phyloP scores from a whole-genome alignment of 2,329 filamentous ascomycete species.

The Plenodomus lindquistii region DNA sequence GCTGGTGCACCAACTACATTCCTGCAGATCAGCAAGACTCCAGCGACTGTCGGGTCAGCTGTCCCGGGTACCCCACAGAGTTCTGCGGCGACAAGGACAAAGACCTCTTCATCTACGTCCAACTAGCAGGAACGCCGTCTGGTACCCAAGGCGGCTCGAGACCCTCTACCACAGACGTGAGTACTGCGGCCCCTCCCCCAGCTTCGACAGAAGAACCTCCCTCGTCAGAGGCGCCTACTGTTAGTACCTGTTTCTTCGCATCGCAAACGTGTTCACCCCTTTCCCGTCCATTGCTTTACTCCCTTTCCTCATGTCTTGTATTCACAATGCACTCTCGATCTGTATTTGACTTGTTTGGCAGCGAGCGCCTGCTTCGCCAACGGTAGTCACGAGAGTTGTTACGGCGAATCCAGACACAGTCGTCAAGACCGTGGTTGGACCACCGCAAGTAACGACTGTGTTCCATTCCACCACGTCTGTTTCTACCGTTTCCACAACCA shows the following conservation, averaged over 20 bases:
- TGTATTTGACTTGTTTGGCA: conserved; percentile 40
- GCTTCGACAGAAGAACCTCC: conserved; percentile 17
- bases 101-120: conserved; percentile 68
- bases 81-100: conserved; percentile 63
- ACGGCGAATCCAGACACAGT: conserved; percentile 32
- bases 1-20: conserved; percentile 75
- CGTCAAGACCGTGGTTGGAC: conserved; percentile 27
- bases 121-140: conserved; percentile 53
- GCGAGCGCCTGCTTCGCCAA: conserved; percentile 39
- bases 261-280: conserved; percentile 16
- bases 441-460: conserved; percentile 21
- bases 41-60: conserved; percentile 59
- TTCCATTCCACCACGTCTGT: conserved; percentile 9
- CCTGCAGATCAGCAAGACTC: conserved; percentile 53
- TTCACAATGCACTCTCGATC: not conserved
- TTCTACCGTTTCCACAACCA: conserved; percentile 4
- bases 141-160: conserved; percentile 57
- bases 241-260: conserved; percentile 34
- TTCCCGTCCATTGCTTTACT: conserved; percentile 2
- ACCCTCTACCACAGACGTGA: conserved; percentile 32
- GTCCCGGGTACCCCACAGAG: conserved; percentile 71
- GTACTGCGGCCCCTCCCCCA: conserved; percentile 22
- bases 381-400: conserved; percentile 23
- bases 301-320: conserved; percentile 1
- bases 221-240: conserved; percentile 25